A percentile compares a stretch with the other conserved stretches of the same genome.
These are phyloP conservation scores for Digitaria exilis DNA, from an alignment of 202 grass and related monocot species.

Conservation along the genomic window DNA sequence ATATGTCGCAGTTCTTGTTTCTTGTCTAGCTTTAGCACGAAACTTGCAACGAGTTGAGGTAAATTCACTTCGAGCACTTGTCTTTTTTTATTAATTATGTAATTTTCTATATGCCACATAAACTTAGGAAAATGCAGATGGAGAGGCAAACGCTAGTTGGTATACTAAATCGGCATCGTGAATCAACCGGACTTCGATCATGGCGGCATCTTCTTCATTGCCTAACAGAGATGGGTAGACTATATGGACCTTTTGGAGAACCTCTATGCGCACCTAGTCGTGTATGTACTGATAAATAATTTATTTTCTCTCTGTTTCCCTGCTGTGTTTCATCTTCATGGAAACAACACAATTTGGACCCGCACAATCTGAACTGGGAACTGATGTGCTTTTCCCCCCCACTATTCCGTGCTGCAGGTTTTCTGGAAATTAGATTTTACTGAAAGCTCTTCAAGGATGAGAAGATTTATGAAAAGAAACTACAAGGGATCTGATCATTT, in stretches of 20 bases:
- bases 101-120: constrained; percentile 24
- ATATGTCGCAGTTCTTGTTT: constrained; percentile 97
- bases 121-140: constrained; percentile 73
- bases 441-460: constrained; percentile 98
- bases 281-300: constrained; percentile 55
- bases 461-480: constrained; percentile 97
- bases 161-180: constrained; percentile 64
- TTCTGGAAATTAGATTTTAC: constrained; percentile 97
- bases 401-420: constrained; percentile 55
- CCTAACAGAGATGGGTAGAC: constrained; percentile 78
- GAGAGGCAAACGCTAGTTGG: constrained; percentile 85
- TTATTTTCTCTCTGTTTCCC: constrained; percentile 18
- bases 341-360: constrained; percentile 2
- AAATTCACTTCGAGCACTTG: constrained; percentile 41
- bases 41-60: constrained; percentile 93
- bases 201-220: constrained; percentile 99
- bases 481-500: constrained; percentile 94
- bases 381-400: no score
- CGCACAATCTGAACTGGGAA: constrained; percentile 1
- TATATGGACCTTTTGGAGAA: constrained; percentile 86
- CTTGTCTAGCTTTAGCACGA: constrained; percentile 85
- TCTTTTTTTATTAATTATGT: constrained; percentile 3
- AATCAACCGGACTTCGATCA: constrained; percentile 76
- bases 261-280: constrained; percentile 64
- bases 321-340: constrained; percentile 19